Base-by-base conservation (phyloP, 1,139 yeast species). In the Diutina catenulata region DNA sequence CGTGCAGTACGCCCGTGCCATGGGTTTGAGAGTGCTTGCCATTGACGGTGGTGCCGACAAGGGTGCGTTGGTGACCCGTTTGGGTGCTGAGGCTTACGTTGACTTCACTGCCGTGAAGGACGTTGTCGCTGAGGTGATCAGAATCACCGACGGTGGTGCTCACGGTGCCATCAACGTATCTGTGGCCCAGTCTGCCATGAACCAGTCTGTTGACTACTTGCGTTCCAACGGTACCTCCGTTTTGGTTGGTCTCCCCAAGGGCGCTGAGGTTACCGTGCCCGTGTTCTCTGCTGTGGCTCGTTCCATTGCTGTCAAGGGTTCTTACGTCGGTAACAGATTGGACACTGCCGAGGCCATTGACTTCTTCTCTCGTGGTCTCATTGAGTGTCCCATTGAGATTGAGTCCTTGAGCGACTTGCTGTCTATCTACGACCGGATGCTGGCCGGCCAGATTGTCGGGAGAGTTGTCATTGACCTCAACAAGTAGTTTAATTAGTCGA, bases 141-240 rank as follows among this genome's bases (percentile, higher is more conserved):
- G 63, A 42, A 74, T 73, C 47, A 82, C 94, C 43, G 60, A 68
- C 42, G 94, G 94, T 56, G 88, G 87, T 55, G 81, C 91, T 41
- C 88, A 82, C 53, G 91, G 81, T 52, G 86, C 74, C 47, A 68
- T 82, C 53, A 82, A 80, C 59, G 86, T 82, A 43, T 82, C 93
- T 33, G 88, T 79, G 41, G 76, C 93, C 38, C 82, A 75, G 56
- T 62, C 60, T 41, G 93, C 93, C 43, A 78, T 81, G 51, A 62
- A 72, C 41, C 78, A 74, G 52, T 80, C 91, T 16, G 67, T 77
- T 45, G 67, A 71, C 45, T 81, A 76, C 59, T 81, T 80, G 42
- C 74, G 91, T 60, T 62, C 84, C 24, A 67, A 74, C 42, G 94
- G 94, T 57, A 76, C 82, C 45, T 81, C 80, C 53, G 91, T 82